A percentile compares a stretch with the other conserved stretches of the same genome.
Conservation (phyloP, 2,329 filamentous ascomycete species). For the Diplodia scrobiculata region DNA sequence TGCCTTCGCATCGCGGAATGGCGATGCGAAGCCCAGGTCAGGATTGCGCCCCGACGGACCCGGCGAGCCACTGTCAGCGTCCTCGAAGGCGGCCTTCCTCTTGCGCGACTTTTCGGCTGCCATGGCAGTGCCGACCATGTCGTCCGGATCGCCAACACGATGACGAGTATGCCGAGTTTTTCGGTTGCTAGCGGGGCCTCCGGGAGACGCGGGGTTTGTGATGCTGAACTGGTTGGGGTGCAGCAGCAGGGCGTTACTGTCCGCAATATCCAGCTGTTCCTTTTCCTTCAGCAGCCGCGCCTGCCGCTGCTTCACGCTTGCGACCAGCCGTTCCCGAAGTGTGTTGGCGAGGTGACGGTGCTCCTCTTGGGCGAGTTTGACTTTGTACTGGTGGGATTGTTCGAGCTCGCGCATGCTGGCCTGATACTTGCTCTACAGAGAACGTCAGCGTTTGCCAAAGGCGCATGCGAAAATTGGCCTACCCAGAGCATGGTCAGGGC, state of each 20-base stretch:
- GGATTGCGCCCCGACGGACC: constrained; percentile 53
- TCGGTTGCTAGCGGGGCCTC: constrained; percentile 61
- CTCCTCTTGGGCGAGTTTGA: constrained; percentile 65
- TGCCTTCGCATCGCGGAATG: constrained; percentile 57
- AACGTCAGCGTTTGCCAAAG: constrained; percentile 31
- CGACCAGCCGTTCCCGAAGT: constrained; percentile 63
- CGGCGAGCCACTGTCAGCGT: constrained; percentile 63
- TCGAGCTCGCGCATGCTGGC: constrained; percentile 59
- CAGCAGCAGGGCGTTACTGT: constrained; percentile 65
- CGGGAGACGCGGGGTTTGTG: constrained; percentile 64
- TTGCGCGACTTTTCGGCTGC: constrained; percentile 59
- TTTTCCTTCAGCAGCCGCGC: constrained; percentile 64
- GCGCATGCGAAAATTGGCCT: constrained; percentile 39
- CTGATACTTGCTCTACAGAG: constrained; percentile 58
- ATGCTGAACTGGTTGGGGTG: constrained; percentile 69
- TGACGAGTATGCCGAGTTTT: constrained; percentile 66
- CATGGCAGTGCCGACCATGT: constrained; percentile 51
- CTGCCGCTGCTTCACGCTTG: constrained; percentile 60
- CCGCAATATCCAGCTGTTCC: constrained; percentile 66
- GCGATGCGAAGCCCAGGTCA: constrained; percentile 53
- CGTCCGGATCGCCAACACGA: constrained; percentile 54
- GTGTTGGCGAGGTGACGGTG: constrained; percentile 61
- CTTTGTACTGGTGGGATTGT: constrained; percentile 60
- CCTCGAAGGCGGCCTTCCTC: constrained; percentile 55
- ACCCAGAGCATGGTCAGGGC: constrained; percentile 81